Evolutionary conservation across 805 yeast species (phyloP), one percentile per base, ranked within the genome.

Genomic region (Schizosaccharomyces osmophilus): DNA sequence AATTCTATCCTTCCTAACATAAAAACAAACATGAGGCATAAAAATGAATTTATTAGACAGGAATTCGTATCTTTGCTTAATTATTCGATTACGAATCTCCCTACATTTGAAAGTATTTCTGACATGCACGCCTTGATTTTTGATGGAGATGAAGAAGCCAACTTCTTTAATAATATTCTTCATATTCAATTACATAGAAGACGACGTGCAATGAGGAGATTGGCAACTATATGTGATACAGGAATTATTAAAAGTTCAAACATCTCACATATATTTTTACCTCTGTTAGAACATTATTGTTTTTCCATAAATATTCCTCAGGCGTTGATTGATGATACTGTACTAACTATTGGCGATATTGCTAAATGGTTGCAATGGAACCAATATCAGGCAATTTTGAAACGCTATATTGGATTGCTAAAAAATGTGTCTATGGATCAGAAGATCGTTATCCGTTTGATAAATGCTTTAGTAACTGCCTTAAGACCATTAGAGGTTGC

Each of bases 121-220:
- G 90, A 85, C 66, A 76, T 89, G 88, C 77, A 78, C 62, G 75
- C 78, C 0, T 72, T 90, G 48, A 71, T 83, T 0, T 77, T 74
- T 66, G 75, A 78, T 61, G 83, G 82, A 54, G 94, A 87, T 66
- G 90, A 83, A 45, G 97, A 88, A 66, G 84, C 87, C 3, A 83
- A 87, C 70, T 85, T 87, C 68, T 87, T 87, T 71, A 69, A 73
- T 55, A 87, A 88, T 66, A 76, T 93, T 59, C 78, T 77, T 63
- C 96, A 90, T 70, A 82, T 90, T 45, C 98, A 90, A 73, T 67
- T 84, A 9, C 87, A 84, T 68, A 80, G 95, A 72, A 83, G 96
- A 66, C 88, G 85, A 70, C 78, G 88, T 67, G 95, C 97, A 0
- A 76, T 90, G 26, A 78, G 81, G 67, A 77, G 85, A 63, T 71